Conservation (phyloP, 140 eudicot genomes). For the Ambrosia hybrid region DNA sequence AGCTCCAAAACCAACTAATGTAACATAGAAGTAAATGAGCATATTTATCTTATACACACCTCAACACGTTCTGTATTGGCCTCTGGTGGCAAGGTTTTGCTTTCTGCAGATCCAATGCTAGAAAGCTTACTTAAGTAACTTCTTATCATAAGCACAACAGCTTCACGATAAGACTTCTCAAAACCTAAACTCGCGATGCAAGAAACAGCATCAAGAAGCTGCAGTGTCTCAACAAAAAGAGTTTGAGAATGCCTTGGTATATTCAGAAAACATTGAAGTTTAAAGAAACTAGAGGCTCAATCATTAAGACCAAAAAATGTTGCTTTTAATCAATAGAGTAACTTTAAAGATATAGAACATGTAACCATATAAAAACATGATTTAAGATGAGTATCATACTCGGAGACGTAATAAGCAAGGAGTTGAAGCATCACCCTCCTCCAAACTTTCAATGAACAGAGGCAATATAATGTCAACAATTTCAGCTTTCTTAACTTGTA, state of each 20-base stretch:
- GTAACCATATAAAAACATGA: slow-evolving; percentile 22
- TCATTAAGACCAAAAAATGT: slow-evolving; percentile 4
- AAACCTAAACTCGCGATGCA: slow-evolving; percentile 98
- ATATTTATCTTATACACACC: slow-evolving; percentile 42
- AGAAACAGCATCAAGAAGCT: slow-evolving; percentile 99
- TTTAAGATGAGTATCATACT: slow-evolving; percentile 46
- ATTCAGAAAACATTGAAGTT: slow-evolving; percentile 16
- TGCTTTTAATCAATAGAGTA: slow-evolving; percentile 5
- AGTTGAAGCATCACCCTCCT: slow-evolving; percentile 96
- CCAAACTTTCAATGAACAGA: slow-evolving; percentile 79
- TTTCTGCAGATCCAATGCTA: slow-evolving; percentile 90
- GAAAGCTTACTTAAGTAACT: slow-evolving; percentile 89
- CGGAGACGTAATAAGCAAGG: slow-evolving; percentile 91
- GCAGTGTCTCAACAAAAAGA: slow-evolving; percentile 62
- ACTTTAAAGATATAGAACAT: background rate
- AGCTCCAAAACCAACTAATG: slow-evolving; percentile 23
- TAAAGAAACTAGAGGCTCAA: slow-evolving; percentile 8
- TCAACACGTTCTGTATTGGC: slow-evolving; percentile 98
- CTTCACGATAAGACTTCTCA: slow-evolving; percentile 96
- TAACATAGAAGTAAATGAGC: background rate
- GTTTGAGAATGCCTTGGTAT: slow-evolving; percentile 41
- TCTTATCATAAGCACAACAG: slow-evolving; percentile 86
- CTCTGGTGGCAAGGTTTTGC: slow-evolving; percentile 88
- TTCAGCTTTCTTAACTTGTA: slow-evolving; percentile 73
- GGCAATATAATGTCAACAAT: slow-evolving; percentile 87